Percentiles rank a stretch among this genome's conserved stretches.
phyloP scores from a whole-genome alignment of 495 filamentous ascomycete species.

The Aeminium ludgeri region DNA sequence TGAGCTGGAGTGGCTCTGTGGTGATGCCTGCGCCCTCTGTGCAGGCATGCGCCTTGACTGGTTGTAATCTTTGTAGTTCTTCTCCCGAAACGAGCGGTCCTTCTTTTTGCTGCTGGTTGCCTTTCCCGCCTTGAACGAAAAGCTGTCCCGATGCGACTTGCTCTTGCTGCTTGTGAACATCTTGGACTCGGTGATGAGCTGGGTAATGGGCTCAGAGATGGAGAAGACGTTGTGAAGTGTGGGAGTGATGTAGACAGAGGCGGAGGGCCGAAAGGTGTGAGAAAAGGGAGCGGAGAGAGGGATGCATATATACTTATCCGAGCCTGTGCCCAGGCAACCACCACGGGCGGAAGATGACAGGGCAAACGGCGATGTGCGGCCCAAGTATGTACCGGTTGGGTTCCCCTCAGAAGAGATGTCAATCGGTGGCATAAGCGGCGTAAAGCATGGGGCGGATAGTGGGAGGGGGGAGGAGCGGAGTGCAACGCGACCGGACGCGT shows the following conservation, averaged over 20 bases:
- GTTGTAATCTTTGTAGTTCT: constrained; percentile 13
- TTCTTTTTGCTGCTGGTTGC: constrained; percentile 23
- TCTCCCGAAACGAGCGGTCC: constrained; percentile 25
- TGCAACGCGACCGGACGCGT: constrained; percentile 20
- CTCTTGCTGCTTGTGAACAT: constrained; percentile 24
- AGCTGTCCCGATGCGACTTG: constrained; percentile 24
- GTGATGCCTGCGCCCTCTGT: constrained; percentile 8
- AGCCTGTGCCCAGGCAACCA: no score
- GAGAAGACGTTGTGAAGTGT: not conserved
- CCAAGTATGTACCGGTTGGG: no score
- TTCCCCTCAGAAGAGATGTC: no score
- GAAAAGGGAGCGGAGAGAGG: constrained; percentile 5
- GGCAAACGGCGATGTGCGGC: no score
- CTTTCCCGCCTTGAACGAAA: constrained; percentile 25
- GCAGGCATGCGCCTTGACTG: constrained; percentile 8
- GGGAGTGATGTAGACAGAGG: not conserved
- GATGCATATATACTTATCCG: constrained; percentile 2
- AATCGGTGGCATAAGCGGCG: no score
- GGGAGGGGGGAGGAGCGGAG: constrained; percentile 1
- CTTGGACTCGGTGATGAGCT: constrained; percentile 1
- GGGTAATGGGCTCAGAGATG: not conserved
- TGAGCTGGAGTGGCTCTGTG: constrained; percentile 10
- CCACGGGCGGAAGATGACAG: no score
- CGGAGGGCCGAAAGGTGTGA: not conserved
- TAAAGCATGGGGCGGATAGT: not conserved